Evolutionary conservation across 2,329 filamentous ascomycete genomes (phyloP), one percentile per base, ranked within the genome.

Genomic region (Apiospora arundinis): DNA sequence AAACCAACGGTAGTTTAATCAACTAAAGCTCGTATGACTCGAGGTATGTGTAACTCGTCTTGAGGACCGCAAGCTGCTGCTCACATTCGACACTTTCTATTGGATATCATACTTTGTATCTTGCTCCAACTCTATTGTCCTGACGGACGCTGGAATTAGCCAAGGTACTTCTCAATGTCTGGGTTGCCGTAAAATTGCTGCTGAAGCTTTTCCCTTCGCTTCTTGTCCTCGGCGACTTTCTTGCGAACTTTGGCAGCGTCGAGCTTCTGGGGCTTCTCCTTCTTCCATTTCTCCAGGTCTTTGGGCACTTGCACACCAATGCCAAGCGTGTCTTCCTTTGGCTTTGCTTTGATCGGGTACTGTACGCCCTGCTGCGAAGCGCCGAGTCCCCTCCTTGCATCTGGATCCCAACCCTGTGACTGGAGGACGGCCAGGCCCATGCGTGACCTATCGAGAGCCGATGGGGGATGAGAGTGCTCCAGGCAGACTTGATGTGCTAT

Each of bases 151-250:
- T n/a, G 9, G 16, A 18, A 40, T 23, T 63, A 73, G 23, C 91
- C 88, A 23, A 97, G 81, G 79, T 97, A 96, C 77, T 87, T 90
- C 76, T 95, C 90, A 70, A 97, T 84, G 74, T 95, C 92, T n/a
- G 92, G 88, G 74, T 89, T 91, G 25, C 89, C 87, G 81, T 93
- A 95, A 73, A 97, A 92, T 82, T 93, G 86, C 75, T 90, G 86
- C 74, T 91, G 87, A 72, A 97, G 80, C 76, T 83, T 90, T 72
- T 93, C 89, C 23, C 87, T 85, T 73, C 85, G 91, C 79, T 83
- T 90, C 82, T 86, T 91, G 71, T 92, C 90, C 73, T 91, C 88
- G 60, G 85, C 82, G 2, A 89, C 90, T 78, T 87, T 81, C 79
- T 89, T 90, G 76, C 90, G 87, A 49, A 92, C 85, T 80, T 92